Evolutionary conservation across 176 grass and related monocot species (phyloP), one percentile per base, ranked within the genome.

Genomic region (Triticum urartu): DNA sequence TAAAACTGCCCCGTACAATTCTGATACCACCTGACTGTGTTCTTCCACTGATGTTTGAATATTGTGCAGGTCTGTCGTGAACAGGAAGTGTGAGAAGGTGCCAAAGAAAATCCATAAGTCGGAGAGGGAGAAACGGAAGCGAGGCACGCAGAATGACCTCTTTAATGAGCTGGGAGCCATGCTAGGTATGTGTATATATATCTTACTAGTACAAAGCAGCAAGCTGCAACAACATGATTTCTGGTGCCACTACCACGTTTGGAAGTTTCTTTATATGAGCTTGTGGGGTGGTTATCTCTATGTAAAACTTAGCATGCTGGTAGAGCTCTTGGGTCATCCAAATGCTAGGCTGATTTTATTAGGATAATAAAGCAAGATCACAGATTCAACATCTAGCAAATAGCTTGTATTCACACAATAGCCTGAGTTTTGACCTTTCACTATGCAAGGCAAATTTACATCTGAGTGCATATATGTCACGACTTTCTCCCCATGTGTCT

Each of bases 91-190:
- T 3, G 81, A 97, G 26, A 94, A 91, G 71, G 87, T 82, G 63
- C 95, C 92, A 14, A 97, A 95, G 89, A 95, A 94, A 81, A 83
- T 80, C n/a, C 89, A 97, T n/a, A 97, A 97, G 91, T 92, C 92
- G 2, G 95, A 94, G 79, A 93, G 95, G 82, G 95, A 97, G 90
- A 95, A 97, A 64, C 91, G 87, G 36, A 95, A 97, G 73, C 89
- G 95, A 0, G 87, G 84, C 64, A 90, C 91, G 2, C 81, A 93
- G 36, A 97, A 97, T 83, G 95, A 93, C 83, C 87, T 97, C 54
- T 97, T 97, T 34, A 80, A 10, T 15, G 91, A 90, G 76, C 83
- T 97, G 43, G 90, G 81, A 74, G 90, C 86, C 54, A 86, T 94
- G 87, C 84, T 94, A 54, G 95, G 95, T 97, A 90, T 65, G 84